phyloP scores from a whole-genome alignment of 192 early-diverging fungal species.

The Pilobolus umbonatus region DNA sequence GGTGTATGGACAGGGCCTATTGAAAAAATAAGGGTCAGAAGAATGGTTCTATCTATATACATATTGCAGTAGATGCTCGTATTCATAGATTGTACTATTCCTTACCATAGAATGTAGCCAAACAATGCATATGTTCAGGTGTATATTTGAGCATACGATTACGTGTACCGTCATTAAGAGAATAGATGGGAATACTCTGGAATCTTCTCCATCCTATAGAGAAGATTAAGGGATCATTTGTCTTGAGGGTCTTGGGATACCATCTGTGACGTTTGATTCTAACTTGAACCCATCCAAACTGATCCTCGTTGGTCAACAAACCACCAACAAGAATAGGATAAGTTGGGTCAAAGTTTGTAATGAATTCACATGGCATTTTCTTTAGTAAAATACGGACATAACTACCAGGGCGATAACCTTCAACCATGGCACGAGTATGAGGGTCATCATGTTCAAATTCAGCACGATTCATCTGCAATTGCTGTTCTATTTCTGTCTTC shows the following conservation, averaged over 20 bases:
- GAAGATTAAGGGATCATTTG: slow-evolving; percentile 95
- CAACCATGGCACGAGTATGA: slow-evolving; percentile 69
- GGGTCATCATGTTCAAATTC: slow-evolving; percentile 87
- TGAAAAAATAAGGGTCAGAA: not conserved
- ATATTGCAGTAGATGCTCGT: too few relatives aligned
- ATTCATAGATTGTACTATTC: not conserved
- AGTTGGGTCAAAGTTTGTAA: slow-evolving; percentile 83
- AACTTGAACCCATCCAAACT: slow-evolving; percentile 92
- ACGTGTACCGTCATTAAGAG: slow-evolving; percentile 83
- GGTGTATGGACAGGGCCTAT: slow-evolving; percentile 88
- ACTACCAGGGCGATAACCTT: slow-evolving; percentile 89
- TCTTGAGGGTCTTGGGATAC: slow-evolving; percentile 94
- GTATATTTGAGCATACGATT: slow-evolving; percentile 99
- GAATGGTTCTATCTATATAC: not conserved
- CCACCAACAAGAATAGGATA: slow-evolving; percentile 93
- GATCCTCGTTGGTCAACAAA: slow-evolving; percentile 82
- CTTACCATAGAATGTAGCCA: slow-evolving; percentile 85
- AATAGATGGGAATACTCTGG: slow-evolving; percentile 95
- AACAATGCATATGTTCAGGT: slow-evolving; percentile 99
- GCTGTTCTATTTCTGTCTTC: slow-evolving; percentile 86
- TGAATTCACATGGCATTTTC: slow-evolving; percentile 92
- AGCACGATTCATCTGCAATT: slow-evolving; percentile 72
- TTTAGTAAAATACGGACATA: slow-evolving; percentile 91
- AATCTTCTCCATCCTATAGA: slow-evolving; percentile 98
- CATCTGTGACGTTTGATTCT: slow-evolving; percentile 98